Base-by-base conservation (phyloP, 2,329 filamentous ascomycete species). In the Zalaria obscura region DNA sequence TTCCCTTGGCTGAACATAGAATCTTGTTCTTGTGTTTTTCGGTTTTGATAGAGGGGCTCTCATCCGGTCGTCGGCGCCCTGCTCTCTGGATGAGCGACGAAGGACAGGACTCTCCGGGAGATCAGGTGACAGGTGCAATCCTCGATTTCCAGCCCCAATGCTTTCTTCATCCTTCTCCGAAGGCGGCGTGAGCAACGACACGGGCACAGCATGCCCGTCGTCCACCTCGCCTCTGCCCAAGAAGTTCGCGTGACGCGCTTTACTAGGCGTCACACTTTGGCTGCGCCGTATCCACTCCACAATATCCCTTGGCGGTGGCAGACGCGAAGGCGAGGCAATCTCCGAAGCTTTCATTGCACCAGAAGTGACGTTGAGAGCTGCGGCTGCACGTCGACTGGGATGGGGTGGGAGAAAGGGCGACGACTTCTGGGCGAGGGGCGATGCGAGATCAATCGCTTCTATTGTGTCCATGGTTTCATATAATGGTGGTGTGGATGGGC, bases 1-100 rank as follows among this genome's bases (percentile, higher is more conserved):
- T 10, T 53, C 50, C 5, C 57, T 54, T 3, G 58, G 49, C 5
- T 54, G 45, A 38, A 61, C 50, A 11, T 51, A 46, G 29, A 32
- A 3, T 5, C 35, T 8, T 3, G 7, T 33, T 29, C 18, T 18
- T 18, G 18, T 18, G 18, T 18, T 18, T 18, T 18, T 18, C 18
- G 18, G 18, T 18, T 18, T 18, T 18, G 18, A 18, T 18, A 18
- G 18, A 18, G 18, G 18, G 18, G 18, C 18, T 18, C 18, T 18
- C 18, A 18, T 18, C 18, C 18, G 18, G 18, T 18, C 18, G 18
- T 18, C 18, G 18, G 18, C 18, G 18, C 18, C 18, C 18, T 18
- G 18, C 18, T 18, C 18, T 18, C 18, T 18, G 18, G 18, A 18
- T 18, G 18, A 18, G 18, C 18, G 18, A 18, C 18, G 18, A 18